phyloP scores from a whole-genome alignment of 2,329 filamentous ascomycete genomes.

The Exophiala mesophila region DNA sequence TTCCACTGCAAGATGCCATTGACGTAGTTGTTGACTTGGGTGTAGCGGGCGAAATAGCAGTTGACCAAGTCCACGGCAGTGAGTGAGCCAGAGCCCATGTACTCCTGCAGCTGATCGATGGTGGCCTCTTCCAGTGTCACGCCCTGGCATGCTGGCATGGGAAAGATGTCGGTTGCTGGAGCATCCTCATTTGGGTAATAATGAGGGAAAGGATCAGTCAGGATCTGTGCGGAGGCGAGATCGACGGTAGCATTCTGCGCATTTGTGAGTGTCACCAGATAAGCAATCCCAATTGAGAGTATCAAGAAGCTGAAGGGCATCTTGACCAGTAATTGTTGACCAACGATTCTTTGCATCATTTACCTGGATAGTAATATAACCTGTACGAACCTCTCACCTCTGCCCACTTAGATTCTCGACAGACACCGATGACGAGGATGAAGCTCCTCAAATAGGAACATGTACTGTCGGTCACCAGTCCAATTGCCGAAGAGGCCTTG shows the following conservation, averaged over 20 bases:
- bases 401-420: too few species aligned
- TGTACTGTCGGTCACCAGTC: too few species aligned
- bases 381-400: too few species aligned
- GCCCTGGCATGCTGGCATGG: conserved; percentile 58
- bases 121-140: conserved; percentile 64
- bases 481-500: too few species aligned
- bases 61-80: conserved; percentile 54
- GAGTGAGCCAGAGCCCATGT: conserved; percentile 51
- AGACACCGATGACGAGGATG: too few species aligned
- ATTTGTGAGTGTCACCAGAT: too few species aligned
- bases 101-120: conserved; percentile 61
- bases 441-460: too few species aligned
- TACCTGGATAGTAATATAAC: too few species aligned
- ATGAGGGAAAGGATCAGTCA: conserved; percentile 2
- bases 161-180: conserved; percentile 40
- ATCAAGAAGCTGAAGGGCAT: too few species aligned
- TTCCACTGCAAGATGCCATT: conserved; percentile 60
- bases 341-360: too few species aligned
- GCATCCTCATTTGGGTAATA: conserved; percentile 6
- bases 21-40: conserved; percentile 61
- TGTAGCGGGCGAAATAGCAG: conserved; percentile 60
- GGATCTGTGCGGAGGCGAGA: not conserved
- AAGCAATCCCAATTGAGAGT: too few species aligned
- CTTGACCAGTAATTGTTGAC: too few species aligned
- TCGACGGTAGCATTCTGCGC: conserved; percentile 2